phyloP scores from a whole-genome alignment of 768 basidiomycete genomes.

The Trametopsis cervina region DNA sequence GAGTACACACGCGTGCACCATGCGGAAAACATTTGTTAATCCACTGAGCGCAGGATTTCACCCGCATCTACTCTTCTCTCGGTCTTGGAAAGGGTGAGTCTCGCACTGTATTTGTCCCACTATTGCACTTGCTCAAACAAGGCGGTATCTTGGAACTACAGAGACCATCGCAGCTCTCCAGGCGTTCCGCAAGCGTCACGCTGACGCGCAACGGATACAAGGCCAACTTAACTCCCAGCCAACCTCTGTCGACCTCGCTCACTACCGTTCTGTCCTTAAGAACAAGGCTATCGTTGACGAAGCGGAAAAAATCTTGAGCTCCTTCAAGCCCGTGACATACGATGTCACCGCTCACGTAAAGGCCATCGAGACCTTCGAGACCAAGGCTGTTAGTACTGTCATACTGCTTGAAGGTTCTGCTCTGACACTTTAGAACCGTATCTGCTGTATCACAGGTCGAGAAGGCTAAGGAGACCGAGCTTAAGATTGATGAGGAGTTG shows the following conservation, averaged over 20 bases:
- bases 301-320: constrained; percentile 80
- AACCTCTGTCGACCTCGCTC: constrained; percentile 80
- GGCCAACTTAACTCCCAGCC: constrained; percentile 59
- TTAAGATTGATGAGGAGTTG: constrained; percentile 87
- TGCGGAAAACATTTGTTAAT: not conserved
- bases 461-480: constrained; percentile 83
- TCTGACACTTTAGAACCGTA: not conserved
- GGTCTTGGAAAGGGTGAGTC: constrained; percentile 81
- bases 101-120: not conserved
- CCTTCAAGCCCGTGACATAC: constrained; percentile 93
- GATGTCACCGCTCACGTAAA: constrained; percentile 86
- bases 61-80: constrained; percentile 75
- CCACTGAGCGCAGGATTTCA: constrained; percentile 56
- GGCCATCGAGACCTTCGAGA: constrained; percentile 94
- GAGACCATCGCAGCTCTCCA: constrained; percentile 88
- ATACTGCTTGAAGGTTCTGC: not conserved
- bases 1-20: constrained; percentile 12
- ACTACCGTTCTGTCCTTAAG: constrained; percentile 89
- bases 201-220: constrained; percentile 75
- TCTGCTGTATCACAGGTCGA: constrained; percentile 47
- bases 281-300: constrained; percentile 90
- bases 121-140: not conserved
- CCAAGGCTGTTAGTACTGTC: constrained; percentile 71
- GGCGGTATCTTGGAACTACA: constrained; percentile 25
- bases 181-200: constrained; percentile 94